A percentile compares a stretch with the other conserved stretches of the same genome.
These are phyloP conservation scores for Wickerhamiella hasegawae DNA, from an alignment of 805 yeast genomes.

Conservation along the genomic window DNA sequence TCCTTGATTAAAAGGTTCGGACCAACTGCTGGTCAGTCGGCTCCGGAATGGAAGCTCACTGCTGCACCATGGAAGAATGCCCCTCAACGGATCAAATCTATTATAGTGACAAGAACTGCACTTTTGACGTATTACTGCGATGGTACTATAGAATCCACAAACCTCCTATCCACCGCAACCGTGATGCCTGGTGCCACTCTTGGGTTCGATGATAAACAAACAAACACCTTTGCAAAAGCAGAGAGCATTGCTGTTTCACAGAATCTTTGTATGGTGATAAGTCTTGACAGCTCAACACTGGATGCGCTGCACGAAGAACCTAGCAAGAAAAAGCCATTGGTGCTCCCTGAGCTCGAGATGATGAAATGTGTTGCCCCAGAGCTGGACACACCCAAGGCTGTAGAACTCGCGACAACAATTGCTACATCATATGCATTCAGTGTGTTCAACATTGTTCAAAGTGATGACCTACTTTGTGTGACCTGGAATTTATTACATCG, in stretches of 20 bases:
- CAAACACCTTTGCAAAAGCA: slow-evolving; percentile 1
- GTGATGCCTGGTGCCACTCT: slow-evolving; percentile 4
- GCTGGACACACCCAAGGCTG: slow-evolving; percentile 3
- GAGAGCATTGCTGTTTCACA: slow-evolving; percentile 21
- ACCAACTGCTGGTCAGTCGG: slow-evolving; percentile 1
- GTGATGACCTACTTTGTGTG: slow-evolving; percentile 54
- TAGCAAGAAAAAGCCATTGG: background rate
- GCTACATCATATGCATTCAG: slow-evolving; percentile 55
- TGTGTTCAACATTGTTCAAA: slow-evolving; percentile 47
- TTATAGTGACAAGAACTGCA: slow-evolving; percentile 10
- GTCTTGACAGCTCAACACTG: too few species aligned
- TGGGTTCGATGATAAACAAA: slow-evolving; percentile 1
- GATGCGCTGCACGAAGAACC: too few species aligned
- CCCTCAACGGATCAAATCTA: background rate
- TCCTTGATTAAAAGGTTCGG: background rate
- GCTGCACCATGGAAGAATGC: slow-evolving; percentile 1
- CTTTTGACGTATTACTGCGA: slow-evolving; percentile 9
- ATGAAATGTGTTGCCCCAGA: slow-evolving; percentile 6
- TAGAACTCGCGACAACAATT: slow-evolving; percentile 33
- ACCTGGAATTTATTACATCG: slow-evolving; percentile 32
- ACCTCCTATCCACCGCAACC: slow-evolving; percentile 9
- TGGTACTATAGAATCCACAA: slow-evolving; percentile 13
- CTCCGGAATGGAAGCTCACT: background rate
- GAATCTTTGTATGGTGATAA: slow-evolving; percentile 17
- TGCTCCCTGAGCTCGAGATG: slow-evolving; percentile 9